phyloP scores from a whole-genome alignment of 768 basidiomycete genomes.

The Lactarius trivialis region DNA sequence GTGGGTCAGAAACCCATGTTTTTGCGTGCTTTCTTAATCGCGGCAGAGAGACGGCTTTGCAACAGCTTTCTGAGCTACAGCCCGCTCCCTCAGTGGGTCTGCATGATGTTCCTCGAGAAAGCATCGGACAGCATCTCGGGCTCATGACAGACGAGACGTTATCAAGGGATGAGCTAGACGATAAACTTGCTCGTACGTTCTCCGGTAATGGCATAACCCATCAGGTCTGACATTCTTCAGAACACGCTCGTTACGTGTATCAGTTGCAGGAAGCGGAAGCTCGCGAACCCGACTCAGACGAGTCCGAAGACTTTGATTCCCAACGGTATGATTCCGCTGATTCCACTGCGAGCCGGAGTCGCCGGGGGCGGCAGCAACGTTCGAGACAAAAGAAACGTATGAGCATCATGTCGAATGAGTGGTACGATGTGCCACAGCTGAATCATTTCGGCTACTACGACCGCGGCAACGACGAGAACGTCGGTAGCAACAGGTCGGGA shows the following conservation, averaged over 20 bases:
- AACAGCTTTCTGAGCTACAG: constrained; percentile 51
- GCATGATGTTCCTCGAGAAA: constrained; percentile 74
- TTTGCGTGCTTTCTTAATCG: constrained; percentile 37
- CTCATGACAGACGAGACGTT: constrained; percentile 40
- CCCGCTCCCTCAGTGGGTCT: constrained; percentile 82
- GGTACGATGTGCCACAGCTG: constrained; percentile 43
- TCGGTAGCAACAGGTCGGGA: constrained; percentile 22
- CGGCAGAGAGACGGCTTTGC: constrained; percentile 44
- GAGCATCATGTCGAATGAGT: constrained; percentile 60
- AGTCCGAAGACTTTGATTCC: constrained; percentile 28
- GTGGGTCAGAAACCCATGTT: constrained; percentile 31
- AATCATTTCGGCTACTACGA: constrained; percentile 41
- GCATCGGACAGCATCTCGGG: constrained; percentile 56
- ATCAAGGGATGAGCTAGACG: constrained; percentile 56
- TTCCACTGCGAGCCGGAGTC: constrained; percentile 32
- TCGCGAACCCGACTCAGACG: constrained; percentile 26
- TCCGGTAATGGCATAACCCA: neutral
- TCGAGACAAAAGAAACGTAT: constrained; percentile 46
- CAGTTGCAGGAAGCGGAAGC: constrained; percentile 27
- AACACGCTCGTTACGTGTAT: constrained; percentile 59
- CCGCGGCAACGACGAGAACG: constrained; percentile 27
- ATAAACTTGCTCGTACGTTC: constrained; percentile 61
- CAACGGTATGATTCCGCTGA: constrained; percentile 34
- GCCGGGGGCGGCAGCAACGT: constrained; percentile 26
- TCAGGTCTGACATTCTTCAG: constrained; percentile 30